Evolutionary conservation across 148 eudicot genomes (phyloP).

Genomic region (Camellia sinensis): DNA sequence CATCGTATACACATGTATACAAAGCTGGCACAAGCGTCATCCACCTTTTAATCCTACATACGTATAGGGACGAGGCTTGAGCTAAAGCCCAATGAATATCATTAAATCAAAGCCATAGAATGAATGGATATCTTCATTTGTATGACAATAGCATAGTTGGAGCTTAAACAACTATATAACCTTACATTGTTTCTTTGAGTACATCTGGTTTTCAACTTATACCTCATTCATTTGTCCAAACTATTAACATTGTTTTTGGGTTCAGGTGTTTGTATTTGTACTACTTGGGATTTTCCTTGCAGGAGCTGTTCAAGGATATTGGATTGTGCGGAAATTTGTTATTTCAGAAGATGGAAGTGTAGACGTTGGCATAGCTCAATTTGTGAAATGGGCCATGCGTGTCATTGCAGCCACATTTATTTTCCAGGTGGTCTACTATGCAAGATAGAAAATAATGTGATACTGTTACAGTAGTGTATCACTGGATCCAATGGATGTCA

Average conservation of each 20-base stretch:
- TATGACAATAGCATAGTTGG: no score
- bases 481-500: neutral
- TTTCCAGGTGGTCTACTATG: constrained; percentile 49
- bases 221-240: neutral
- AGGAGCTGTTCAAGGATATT: constrained; percentile 90
- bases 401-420: constrained; percentile 66
- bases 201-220: neutral
- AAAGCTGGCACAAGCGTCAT: no score
- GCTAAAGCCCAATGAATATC: no score
- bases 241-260: constrained; percentile 8
- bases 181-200: neutral
- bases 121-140: no score
- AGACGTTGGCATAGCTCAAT: constrained; percentile 75
- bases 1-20: no score
- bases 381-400: constrained; percentile 86
- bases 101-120: no score
- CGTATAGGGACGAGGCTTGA: no score
- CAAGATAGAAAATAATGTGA: neutral
- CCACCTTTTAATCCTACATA: no score
- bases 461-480: neutral
- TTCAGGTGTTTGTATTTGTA: constrained; percentile 68
- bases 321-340: constrained; percentile 81
- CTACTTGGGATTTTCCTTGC: constrained; percentile 59
- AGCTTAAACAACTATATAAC: no score
- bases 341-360: constrained; percentile 86